Evolutionary conservation across 768 basidiomycete species (phyloP).

Genomic region (Baorangia bicolor): DNA sequence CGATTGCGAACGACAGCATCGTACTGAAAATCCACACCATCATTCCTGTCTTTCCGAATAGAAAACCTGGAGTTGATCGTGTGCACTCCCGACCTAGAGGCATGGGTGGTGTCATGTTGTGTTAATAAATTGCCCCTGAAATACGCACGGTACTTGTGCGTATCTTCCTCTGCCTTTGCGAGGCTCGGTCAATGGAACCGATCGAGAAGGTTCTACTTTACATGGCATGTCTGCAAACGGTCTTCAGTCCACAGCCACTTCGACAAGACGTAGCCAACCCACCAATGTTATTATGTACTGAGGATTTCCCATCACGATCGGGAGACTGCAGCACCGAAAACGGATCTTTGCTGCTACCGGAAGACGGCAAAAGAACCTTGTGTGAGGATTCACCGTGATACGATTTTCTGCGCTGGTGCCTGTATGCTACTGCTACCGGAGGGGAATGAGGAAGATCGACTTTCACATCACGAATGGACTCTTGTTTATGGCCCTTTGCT

Average conservation of each 20-base stretch:
- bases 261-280: not conserved
- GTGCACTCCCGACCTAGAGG: constrained; percentile 28
- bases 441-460: not conserved
- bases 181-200: constrained; percentile 16
- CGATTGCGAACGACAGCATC: constrained; percentile 75
- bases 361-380: constrained; percentile 5
- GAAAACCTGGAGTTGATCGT: constrained; percentile 66
- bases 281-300: constrained; percentile 9
- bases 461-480: not conserved
- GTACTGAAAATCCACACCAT: constrained; percentile 64
- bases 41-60: constrained; percentile 65
- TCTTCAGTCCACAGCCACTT: not conserved
- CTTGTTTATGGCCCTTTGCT: constrained; percentile 1
- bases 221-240: constrained; percentile 8
- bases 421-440: not conserved
- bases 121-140: not conserved
- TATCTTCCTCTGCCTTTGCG: constrained; percentile 63
- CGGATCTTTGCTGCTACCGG: constrained; percentile 6
- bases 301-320: not conserved
- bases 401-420: constrained; percentile 16
- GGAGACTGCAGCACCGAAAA: constrained; percentile 1
- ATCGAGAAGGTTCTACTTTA: constrained; percentile 12
- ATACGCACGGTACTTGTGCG: constrained; percentile 40
- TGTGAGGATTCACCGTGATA: constrained; percentile 14
- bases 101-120: not conserved